phyloP scores from a whole-genome alignment of 2,329 filamentous ascomycete genomes.

The Penicillium palitans region DNA sequence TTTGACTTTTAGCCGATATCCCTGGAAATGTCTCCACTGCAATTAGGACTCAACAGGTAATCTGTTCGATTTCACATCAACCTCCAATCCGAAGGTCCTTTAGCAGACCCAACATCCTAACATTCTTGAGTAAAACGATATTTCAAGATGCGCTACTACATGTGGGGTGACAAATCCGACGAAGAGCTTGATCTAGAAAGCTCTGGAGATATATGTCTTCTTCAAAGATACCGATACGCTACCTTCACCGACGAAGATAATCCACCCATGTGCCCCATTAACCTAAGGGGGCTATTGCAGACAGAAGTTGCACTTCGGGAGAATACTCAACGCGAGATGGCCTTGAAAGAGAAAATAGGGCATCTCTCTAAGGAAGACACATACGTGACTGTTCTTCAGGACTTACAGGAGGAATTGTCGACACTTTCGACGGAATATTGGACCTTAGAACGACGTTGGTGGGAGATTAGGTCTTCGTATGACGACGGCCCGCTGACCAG shows the following conservation, averaged over 20 bases:
- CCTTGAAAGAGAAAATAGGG: background rate
- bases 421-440: background rate
- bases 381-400: background rate
- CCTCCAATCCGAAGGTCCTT: background rate
- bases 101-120: background rate
- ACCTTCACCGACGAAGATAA: background rate
- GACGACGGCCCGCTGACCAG: background rate
- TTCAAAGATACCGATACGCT: constrained; percentile 1
- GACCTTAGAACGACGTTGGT: constrained; percentile 1
- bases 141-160: background rate
- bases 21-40: background rate
- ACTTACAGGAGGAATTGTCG: background rate
- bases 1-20: constrained; percentile 2
- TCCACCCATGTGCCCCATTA: background rate
- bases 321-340: constrained; percentile 2
- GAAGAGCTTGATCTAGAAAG: background rate
- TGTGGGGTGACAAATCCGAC: background rate
- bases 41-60: background rate
- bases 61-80: background rate
- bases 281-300: background rate
- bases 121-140: background rate
- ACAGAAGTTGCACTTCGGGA: background rate
- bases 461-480: background rate
- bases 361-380: background rate
- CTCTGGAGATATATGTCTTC: constrained; percentile 2